Base-by-base conservation (phyloP, 129 eudicot species). In the Cynara cardunculus region DNA sequence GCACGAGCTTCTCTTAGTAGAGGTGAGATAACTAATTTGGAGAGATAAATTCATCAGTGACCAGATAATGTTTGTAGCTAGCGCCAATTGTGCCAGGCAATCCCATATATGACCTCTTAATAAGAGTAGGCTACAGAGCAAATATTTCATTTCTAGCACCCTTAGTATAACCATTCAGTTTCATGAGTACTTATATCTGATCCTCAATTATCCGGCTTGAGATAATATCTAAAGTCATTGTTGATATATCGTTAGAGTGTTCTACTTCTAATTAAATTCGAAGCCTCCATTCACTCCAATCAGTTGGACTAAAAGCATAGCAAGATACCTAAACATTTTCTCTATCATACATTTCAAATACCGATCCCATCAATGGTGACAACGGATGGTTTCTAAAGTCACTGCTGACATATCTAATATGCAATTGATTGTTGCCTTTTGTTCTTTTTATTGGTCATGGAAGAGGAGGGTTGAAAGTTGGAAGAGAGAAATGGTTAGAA, bases 51-150 rank as follows among this genome's bases (percentile, higher is more conserved):
- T 95, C 97, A 86, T 95, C 99, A 18, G 97, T 89, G 49, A 95
- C 93, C 85, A 95, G 68, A 85, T 95, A 95, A 28, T 95, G 90
- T 75, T 92, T 95, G 88, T 95, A 95, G 83, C 68, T 76, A 12
- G 99, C 99, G 46, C 99, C 99, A 1, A 92, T 95, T 66, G 99
- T 95, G 72, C 97, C 97, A 21, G 99, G 99, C 73, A 95, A 95
- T 31, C 99, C 99, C 99, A 95, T 95, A 74, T 95, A 95, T 10
- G 97, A 95, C 41, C 92, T 97, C 82, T 95, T 97, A 68, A 95
- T 84, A 1, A 97, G 99, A 81, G 99, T 96, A 78, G 99, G 97
- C 78, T 95, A 93, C 94, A 95, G 88, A 28, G 99, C 97, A 89
- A 95, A 95, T 81, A 92, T 92, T 83, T 95, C 99, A 89, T 92